These are phyloP conservation scores for Amanita fuliginea DNA, from an alignment of 768 basidiomycete genomes.

Conservation along the genomic window DNA sequence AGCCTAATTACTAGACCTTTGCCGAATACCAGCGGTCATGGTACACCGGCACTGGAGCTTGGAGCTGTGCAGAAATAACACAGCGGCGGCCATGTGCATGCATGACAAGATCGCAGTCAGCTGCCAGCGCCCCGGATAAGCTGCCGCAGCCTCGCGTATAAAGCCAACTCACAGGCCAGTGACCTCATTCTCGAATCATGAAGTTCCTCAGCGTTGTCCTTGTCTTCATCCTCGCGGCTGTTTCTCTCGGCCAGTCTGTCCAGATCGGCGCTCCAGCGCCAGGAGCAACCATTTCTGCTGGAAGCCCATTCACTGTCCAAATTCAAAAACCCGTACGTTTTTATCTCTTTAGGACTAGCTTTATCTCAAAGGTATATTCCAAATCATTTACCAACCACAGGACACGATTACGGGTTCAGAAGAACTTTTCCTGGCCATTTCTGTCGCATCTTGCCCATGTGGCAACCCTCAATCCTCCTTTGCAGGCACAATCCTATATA, in stretches of 20 bases:
- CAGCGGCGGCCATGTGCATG: too few relatives aligned
- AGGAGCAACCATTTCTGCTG: slow-evolving; percentile 15
- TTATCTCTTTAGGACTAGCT: neutral
- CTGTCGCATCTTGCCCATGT: slow-evolving; percentile 25
- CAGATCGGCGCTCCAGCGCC: slow-evolving; percentile 21
- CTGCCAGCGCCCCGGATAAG: too few relatives aligned
- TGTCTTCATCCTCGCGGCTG: slow-evolving; percentile 5
- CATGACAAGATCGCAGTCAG: too few relatives aligned
- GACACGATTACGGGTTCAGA: slow-evolving; percentile 24
- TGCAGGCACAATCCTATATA: slow-evolving; percentile 31
- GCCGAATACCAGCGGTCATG: too few relatives aligned
- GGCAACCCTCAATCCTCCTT: slow-evolving; percentile 15
- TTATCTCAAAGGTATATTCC: neutral
- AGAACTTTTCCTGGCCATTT: slow-evolving; percentile 37
- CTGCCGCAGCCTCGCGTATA: neutral
- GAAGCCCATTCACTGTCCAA: slow-evolving; percentile 21
- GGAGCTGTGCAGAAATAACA: too few relatives aligned
- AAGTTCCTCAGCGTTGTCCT: slow-evolving; percentile 7
- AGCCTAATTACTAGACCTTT: too few relatives aligned
- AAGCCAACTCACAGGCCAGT: neutral
- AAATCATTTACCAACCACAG: slow-evolving; percentile 13
- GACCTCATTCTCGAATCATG: slow-evolving; percentile 4
- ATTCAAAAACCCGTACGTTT: slow-evolving; percentile 25
- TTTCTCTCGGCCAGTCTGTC: slow-evolving; percentile 12
- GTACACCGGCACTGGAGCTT: too few relatives aligned